phyloP scores from a whole-genome alignment of 1,139 yeast species.

The Trichomonascaceae sp. region DNA sequence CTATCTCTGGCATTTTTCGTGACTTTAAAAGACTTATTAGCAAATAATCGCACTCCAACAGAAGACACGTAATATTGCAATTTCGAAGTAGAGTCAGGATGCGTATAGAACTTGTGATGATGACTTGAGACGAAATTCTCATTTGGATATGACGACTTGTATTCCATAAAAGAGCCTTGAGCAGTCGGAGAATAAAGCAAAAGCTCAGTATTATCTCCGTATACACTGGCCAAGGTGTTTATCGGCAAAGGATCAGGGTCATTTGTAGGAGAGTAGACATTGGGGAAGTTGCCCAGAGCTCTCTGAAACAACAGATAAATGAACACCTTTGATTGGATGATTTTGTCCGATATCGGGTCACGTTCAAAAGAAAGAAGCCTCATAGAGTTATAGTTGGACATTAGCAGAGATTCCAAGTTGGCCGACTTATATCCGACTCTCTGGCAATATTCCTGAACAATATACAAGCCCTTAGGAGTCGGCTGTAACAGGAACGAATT shows the following conservation, averaged over 20 bases:
- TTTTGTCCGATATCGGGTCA: slow-evolving; percentile 51
- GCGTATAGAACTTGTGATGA: slow-evolving; percentile 71
- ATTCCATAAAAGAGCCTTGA: slow-evolving; percentile 7
- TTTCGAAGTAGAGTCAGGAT: slow-evolving; percentile 83
- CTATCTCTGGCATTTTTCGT: background rate
- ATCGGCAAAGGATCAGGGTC: slow-evolving; percentile 32
- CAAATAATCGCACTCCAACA: slow-evolving; percentile 59
- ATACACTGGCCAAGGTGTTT: slow-evolving; percentile 11
- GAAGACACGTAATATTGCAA: slow-evolving; percentile 68
- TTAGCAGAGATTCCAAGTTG: slow-evolving; percentile 41
- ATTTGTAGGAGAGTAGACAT: slow-evolving; percentile 58
- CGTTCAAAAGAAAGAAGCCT: slow-evolving; percentile 64
- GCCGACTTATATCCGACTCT: slow-evolving; percentile 43
- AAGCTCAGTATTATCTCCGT: slow-evolving; percentile 11
- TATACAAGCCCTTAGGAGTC: slow-evolving; percentile 83
- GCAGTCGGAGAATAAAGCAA: slow-evolving; percentile 11
- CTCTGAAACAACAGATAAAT: slow-evolving; percentile 58
- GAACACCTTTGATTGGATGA: slow-evolving; percentile 59
- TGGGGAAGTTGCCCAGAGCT: slow-evolving; percentile 62
- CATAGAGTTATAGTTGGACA: slow-evolving; percentile 63
- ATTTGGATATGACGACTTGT: background rate
- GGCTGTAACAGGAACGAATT: slow-evolving; percentile 51
- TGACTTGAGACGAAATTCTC: slow-evolving; percentile 30
- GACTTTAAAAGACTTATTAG: slow-evolving; percentile 28
- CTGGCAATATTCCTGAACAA: slow-evolving; percentile 55